Percentiles rank a stretch among this genome's conserved stretches.
Evolutionary conservation across 805 yeast genomes (phyloP).

Genomic region (Lipomyces yamadae): DNA sequence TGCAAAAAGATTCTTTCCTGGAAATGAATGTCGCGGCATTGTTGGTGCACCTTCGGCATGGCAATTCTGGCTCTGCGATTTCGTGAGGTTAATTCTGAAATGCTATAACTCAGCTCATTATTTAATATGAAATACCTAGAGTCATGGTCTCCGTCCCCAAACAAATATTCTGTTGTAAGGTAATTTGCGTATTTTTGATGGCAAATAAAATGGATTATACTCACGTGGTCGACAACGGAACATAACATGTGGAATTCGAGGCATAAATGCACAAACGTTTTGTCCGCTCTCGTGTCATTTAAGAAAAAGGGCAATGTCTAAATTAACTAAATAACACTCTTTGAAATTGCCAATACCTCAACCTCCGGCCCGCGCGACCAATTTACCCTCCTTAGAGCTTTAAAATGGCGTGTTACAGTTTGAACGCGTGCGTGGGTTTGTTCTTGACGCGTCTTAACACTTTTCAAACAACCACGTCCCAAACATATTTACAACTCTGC

Average conservation of each 20-base stretch:
- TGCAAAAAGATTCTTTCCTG: slow-evolving; percentile 70
- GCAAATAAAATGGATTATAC: neutral
- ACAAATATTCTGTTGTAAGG: neutral
- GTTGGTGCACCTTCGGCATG: slow-evolving; percentile 58
- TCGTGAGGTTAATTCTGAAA: neutral
- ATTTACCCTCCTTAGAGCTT: neutral
- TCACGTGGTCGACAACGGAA: neutral
- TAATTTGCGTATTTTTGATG: neutral
- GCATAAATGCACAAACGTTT: neutral
- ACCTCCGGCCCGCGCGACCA: neutral
- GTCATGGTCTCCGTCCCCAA: neutral
- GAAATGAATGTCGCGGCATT: slow-evolving; percentile 53
- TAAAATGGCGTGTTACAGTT: neutral
- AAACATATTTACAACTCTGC: neutral
- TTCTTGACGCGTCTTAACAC: too few species aligned
- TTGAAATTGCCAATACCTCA: neutral
- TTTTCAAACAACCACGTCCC: neutral
- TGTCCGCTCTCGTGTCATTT: too few species aligned
- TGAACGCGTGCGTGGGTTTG: neutral
- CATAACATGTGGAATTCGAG: neutral
- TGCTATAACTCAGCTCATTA: neutral
- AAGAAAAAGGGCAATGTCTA: neutral
- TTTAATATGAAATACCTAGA: neutral
- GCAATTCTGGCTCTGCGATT: slow-evolving; percentile 13
- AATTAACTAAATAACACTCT: neutral